Evolutionary conservation across 1,284 basidiomycete genomes (phyloP).

Genomic region (Rhodotorula sp.): DNA sequence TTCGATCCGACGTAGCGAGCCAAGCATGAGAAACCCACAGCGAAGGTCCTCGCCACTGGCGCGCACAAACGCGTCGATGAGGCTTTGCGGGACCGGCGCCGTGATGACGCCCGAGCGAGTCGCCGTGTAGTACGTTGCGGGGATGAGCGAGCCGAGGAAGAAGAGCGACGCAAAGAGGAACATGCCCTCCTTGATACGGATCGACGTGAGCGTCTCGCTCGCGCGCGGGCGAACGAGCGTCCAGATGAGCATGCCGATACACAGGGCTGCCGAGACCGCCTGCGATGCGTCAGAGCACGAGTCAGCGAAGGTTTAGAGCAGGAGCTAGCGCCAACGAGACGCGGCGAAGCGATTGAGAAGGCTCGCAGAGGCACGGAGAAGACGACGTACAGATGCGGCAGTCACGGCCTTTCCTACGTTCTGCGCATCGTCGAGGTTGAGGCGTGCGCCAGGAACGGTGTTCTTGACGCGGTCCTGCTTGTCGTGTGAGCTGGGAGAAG

Average conservation of each 20-base stretch:
- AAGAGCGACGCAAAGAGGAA: conserved; percentile 25
- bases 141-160: conserved; percentile 30
- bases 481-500: conserved; percentile 2
- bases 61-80: conserved; percentile 24
- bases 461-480: conserved; percentile 4
- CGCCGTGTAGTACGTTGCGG: conserved; percentile 26
- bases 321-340: background rate
- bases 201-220: conserved; percentile 30
- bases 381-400: conserved; percentile 7
- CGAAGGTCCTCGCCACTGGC: conserved; percentile 18
- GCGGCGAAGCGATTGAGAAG: no score
- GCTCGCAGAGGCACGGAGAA: no score
- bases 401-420: conserved; percentile 17
- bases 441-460: conserved; percentile 7
- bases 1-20: background rate
- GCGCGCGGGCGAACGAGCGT: conserved; percentile 14
- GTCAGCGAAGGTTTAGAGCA: background rate
- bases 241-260: conserved; percentile 19
- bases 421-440: conserved; percentile 17
- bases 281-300: background rate
- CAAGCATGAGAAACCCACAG: background rate
- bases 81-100: conserved; percentile 20
- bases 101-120: conserved; percentile 19
- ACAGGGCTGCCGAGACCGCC: conserved; percentile 23
- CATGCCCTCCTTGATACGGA: conserved; percentile 37